Base-by-base conservation (phyloP, 2,329 filamentous ascomycete genomes). In the Atkinsonella hypoxylon region DNA sequence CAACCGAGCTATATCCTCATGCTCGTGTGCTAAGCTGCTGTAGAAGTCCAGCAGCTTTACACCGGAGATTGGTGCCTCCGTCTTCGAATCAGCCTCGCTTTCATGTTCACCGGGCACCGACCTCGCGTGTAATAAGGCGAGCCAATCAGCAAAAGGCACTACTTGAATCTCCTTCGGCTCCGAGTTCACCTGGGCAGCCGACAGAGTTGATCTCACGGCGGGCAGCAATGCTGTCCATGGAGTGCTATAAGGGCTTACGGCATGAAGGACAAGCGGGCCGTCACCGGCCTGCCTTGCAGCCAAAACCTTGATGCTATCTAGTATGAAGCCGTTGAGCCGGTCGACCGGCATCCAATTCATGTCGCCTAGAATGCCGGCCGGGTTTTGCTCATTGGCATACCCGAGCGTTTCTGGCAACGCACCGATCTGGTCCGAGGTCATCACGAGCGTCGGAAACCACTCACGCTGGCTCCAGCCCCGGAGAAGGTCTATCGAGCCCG, bases 261-360 rank as follows among this genome's bases (percentile, higher is more conserved):
- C 45, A 18, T 54, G 49, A 42, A 52, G 48, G 3, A 54, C 46
- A 22, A 49, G 41, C 5, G 22, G 44, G 13, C n/a, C 34, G 11
- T 8, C 32, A 11, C 12, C 11, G 10, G 26, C 15, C 20, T 36
- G 8, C 18, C 22, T 20, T n/a, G 9, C 13, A 8, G 34, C 30
- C 38, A 39, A 31, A 48, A 38, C 31, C n/a, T 18, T 34, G 12
- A 32, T 11, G 13, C 30, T 13, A 18, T 52, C 50, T 10, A 52
- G 17, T 15, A 54, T 41, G 17, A 52, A 30, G 4, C 31, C 40
- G 31, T 31, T 44, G 38, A 54, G 22, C 11, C 26, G 17, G 36
- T 54, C 50, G 31, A 47, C 31, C 5, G 53, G 53, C 7, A 54
- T 52, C 53, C 53, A 54, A n/a, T 52, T 47, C 17, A 54, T 48